Evolutionary conservation across 2,329 filamentous ascomycete genomes (phyloP).

Genomic region (Colletotrichum chlorophyti): DNA sequence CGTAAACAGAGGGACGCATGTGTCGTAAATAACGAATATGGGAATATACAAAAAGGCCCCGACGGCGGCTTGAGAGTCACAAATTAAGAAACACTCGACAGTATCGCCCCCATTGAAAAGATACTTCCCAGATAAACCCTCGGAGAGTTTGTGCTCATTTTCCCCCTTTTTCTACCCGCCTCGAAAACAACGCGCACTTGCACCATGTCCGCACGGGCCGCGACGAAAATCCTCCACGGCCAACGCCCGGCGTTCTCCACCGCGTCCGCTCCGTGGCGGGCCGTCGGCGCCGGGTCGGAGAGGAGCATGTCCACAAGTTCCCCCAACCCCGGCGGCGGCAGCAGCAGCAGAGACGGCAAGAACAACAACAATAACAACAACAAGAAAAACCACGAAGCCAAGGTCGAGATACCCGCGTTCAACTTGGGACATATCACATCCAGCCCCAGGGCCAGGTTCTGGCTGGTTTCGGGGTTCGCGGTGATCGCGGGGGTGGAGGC

Average conservation of each 20-base stretch:
- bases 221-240: background rate
- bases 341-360: too few relatives aligned
- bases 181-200: background rate
- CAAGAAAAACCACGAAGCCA: conserved; percentile 11
- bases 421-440: conserved; percentile 30
- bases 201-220: conserved; percentile 8
- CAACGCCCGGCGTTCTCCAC: conserved; percentile 23
- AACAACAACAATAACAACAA: conserved; percentile 3
- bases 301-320: too few relatives aligned
- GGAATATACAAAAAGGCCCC: background rate
- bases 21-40: background rate
- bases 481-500: conserved; percentile 29
- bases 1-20: conserved; percentile 11
- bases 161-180: background rate
- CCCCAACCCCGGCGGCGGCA: too few relatives aligned
- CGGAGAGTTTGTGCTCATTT: background rate
- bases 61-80: background rate
- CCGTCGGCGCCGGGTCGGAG: background rate
- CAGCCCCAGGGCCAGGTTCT: conserved; percentile 30
- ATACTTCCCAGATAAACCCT: background rate
- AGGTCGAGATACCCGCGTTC: conserved; percentile 30
- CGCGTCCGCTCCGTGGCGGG: background rate
- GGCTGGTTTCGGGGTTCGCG: conserved; percentile 24
- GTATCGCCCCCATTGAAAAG: background rate
- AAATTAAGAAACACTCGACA: background rate